phyloP scores from a whole-genome alignment of 108 stramenopile species.

The Aurantiochytrium sp. region DNA sequence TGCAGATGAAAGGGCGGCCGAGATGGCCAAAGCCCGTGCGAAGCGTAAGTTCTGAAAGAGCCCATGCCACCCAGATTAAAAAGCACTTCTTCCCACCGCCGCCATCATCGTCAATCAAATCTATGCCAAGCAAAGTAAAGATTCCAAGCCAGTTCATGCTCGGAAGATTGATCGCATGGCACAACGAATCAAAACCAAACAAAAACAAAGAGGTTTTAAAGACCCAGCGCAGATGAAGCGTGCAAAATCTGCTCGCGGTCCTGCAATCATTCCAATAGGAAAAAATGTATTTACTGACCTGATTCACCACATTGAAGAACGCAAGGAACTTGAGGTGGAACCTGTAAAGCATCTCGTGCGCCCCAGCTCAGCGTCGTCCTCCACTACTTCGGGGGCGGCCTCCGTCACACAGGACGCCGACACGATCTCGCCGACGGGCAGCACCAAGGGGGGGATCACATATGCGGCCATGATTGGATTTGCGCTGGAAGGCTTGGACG shows the following conservation, averaged over 20 bases:
- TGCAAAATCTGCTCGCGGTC: no score
- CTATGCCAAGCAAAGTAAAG: no score
- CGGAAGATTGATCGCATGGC: no score
- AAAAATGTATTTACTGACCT: neutral
- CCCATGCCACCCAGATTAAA: no score
- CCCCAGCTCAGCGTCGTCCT: neutral
- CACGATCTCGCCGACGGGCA: neutral
- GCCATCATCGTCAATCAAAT: no score
- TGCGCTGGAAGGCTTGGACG: neutral
- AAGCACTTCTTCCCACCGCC: no score
- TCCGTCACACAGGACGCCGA: neutral
- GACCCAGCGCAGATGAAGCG: no score
- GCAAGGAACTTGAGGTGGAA: slow-evolving; percentile 3
- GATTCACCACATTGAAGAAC: neutral
- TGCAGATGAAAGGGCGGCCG: neutral
- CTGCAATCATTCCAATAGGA: neutral
- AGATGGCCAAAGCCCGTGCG: neutral
- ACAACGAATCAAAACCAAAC: no score
- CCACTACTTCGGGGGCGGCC: neutral
- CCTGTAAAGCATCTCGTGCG: neutral
- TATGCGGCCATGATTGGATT: neutral
- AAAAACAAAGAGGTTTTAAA: no score
- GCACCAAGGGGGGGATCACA: neutral
- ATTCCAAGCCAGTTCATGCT: no score
- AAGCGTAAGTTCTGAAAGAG: neutral